These are phyloP conservation scores for Anacardium occidentale DNA, from an alignment of 345 rosid genomes.

Conservation along the genomic window DNA sequence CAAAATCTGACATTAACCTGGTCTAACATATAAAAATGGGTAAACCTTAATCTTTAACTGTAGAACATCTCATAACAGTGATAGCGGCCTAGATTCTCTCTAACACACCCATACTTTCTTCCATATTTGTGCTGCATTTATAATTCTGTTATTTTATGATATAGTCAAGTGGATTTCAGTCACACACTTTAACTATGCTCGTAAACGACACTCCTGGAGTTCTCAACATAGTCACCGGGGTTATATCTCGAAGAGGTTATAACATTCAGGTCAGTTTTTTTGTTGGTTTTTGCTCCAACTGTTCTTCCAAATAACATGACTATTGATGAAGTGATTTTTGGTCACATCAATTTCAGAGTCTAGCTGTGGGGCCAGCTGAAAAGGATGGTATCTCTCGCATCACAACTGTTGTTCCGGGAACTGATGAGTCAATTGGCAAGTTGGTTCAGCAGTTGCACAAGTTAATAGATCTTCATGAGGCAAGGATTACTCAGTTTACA, in stretches of 20 bases:
- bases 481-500: constrained; percentile 22
- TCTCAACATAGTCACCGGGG: constrained; percentile 78
- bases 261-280: constrained; percentile 68
- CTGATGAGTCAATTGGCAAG: constrained; percentile 64
- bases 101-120: not conserved
- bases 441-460: constrained; percentile 69
- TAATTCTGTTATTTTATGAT: constrained; percentile 13
- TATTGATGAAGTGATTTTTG: constrained; percentile 9
- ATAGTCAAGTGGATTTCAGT: constrained; percentile 76
- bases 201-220: constrained; percentile 85
- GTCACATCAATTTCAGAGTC: constrained; percentile 41
- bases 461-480: constrained; percentile 68
- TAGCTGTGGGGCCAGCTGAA: constrained; percentile 73
- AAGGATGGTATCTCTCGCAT: constrained; percentile 66
- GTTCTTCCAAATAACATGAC: not conserved
- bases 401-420: constrained; percentile 74
- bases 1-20: too few relatives aligned
- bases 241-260: constrained; percentile 82
- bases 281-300: constrained; percentile 2
- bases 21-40: too few relatives aligned
- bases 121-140: not conserved
- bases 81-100: not conserved
- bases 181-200: constrained; percentile 79
- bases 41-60: too few relatives aligned
- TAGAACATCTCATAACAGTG: not conserved